These are phyloP conservation scores for Durio zibethinus DNA, from an alignment of 345 rosid genomes.

Conservation along the genomic window DNA sequence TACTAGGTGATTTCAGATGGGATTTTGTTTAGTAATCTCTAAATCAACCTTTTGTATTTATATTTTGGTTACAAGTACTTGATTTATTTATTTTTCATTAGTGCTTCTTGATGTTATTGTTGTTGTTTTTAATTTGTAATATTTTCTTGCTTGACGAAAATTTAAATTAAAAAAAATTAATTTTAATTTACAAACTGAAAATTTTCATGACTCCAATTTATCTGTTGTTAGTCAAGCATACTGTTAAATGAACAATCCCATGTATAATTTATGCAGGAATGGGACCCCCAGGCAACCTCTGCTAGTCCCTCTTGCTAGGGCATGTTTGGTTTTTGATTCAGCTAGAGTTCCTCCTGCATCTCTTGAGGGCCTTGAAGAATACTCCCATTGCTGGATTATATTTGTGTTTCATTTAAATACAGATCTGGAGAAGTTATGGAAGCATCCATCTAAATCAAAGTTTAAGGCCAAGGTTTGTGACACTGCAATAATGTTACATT, in stretches of 20 bases:
- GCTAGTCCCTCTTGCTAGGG: slow-evolving; percentile 85
- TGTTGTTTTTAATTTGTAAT: not conserved
- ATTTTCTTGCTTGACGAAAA: not conserved
- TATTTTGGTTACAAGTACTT: not conserved
- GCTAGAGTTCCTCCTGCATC: slow-evolving; percentile 88
- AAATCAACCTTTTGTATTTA: not conserved
- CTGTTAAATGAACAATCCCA: not conserved
- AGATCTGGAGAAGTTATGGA: slow-evolving; percentile 89
- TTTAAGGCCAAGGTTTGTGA: slow-evolving; percentile 77
- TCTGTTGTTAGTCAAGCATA: not conserved
- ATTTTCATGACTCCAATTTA: not conserved
- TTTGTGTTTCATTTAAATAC: slow-evolving; percentile 94
- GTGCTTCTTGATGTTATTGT: not conserved
- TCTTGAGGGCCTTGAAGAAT: slow-evolving; percentile 82
- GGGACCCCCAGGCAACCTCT: slow-evolving; percentile 95
- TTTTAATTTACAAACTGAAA: not conserved
- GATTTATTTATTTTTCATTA: not conserved
- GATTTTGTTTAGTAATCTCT: not conserved
- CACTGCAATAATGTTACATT: not conserved
- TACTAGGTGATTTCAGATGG: slow-evolving; percentile 24
- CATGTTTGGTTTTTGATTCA: slow-evolving; percentile 59
- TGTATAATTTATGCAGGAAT: slow-evolving; percentile 45
- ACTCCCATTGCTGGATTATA: slow-evolving; percentile 92
- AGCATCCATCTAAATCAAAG: slow-evolving; percentile 77
- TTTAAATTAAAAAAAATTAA: not conserved